Conservation (phyloP, 225 moss, liverwort and hornwort species). For the Physcomitrellopsis africana region DNA sequence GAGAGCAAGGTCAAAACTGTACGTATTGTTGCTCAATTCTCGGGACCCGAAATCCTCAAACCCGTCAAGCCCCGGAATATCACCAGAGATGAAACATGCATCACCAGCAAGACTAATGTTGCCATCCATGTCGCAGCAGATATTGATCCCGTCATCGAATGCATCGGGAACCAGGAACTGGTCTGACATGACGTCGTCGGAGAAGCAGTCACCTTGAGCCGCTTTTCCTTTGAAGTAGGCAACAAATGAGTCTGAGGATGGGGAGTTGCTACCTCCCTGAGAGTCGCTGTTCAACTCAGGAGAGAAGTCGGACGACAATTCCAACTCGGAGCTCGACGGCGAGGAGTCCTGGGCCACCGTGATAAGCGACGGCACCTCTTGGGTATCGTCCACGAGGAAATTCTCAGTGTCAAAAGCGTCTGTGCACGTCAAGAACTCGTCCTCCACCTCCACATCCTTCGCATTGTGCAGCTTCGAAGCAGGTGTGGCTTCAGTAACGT, state of each 20-base stretch:
- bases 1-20: slow-evolving; percentile 50
- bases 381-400: slow-evolving; percentile 51
- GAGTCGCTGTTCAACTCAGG: slow-evolving; percentile 24
- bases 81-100: slow-evolving; percentile 49
- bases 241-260: slow-evolving; percentile 39
- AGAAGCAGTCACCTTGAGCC: slow-evolving; percentile 35
- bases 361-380: slow-evolving; percentile 51
- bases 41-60: slow-evolving; percentile 34
- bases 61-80: slow-evolving; percentile 52
- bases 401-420: slow-evolving; percentile 51
- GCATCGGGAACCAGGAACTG: slow-evolving; percentile 42
- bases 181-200: slow-evolving; percentile 25
- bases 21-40: slow-evolving; percentile 33
- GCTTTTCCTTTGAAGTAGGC: slow-evolving; percentile 59
- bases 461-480: slow-evolving; percentile 3
- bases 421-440: slow-evolving; percentile 21
- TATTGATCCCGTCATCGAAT: slow-evolving; percentile 43
- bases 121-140: slow-evolving; percentile 53
- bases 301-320: slow-evolving; percentile 21
- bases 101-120: slow-evolving; percentile 45
- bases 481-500: neutral
- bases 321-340: slow-evolving; percentile 16
- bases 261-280: slow-evolving; percentile 22
- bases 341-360: slow-evolving; percentile 23
- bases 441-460: slow-evolving; percentile 23